Conservation (phyloP, 1,284 basidiomycete genomes). For the Erythrobasidium hasegawianum region DNA sequence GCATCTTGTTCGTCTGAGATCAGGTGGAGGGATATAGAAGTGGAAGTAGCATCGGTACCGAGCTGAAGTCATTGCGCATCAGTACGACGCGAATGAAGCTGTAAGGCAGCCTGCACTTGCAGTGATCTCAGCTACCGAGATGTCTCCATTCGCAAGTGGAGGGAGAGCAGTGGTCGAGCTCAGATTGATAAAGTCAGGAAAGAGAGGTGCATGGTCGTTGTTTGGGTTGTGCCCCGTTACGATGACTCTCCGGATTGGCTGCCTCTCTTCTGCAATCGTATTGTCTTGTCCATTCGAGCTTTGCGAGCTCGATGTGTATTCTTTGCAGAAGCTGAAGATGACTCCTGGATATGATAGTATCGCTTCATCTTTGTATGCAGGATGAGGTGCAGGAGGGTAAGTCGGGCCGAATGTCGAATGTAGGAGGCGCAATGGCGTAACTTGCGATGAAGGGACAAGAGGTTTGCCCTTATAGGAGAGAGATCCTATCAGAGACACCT, state of each 20-base stretch:
- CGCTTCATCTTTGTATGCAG: conserved; percentile 10
- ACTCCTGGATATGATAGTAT: conserved; percentile 32
- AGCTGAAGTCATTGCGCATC: background rate
- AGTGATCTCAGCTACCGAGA: background rate
- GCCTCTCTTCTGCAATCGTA: background rate
- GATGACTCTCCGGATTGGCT: background rate
- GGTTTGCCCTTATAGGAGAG: conserved; percentile 20
- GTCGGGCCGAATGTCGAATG: conserved; percentile 33
- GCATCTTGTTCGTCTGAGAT: too few species aligned
- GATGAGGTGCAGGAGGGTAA: conserved; percentile 28
- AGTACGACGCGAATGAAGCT: background rate
- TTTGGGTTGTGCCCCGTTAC: background rate
- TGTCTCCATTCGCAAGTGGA: background rate
- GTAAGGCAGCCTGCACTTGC: background rate
- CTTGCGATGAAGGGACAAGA: conserved; percentile 7
- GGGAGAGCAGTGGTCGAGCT: background rate
- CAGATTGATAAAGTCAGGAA: background rate
- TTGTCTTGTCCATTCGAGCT: too few species aligned
- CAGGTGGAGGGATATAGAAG: background rate
- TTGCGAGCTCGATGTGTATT: background rate
- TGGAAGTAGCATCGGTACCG: background rate
- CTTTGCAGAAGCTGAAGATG: conserved; percentile 15
- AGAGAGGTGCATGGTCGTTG: background rate
- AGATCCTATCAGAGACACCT: conserved; percentile 6
- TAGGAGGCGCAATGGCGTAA: conserved; percentile 17